Percentiles rank a stretch among this genome's conserved stretches.
Conservation (phyloP, 2,329 filamentous ascomycete genomes). For the Fusarium bactridioides region DNA sequence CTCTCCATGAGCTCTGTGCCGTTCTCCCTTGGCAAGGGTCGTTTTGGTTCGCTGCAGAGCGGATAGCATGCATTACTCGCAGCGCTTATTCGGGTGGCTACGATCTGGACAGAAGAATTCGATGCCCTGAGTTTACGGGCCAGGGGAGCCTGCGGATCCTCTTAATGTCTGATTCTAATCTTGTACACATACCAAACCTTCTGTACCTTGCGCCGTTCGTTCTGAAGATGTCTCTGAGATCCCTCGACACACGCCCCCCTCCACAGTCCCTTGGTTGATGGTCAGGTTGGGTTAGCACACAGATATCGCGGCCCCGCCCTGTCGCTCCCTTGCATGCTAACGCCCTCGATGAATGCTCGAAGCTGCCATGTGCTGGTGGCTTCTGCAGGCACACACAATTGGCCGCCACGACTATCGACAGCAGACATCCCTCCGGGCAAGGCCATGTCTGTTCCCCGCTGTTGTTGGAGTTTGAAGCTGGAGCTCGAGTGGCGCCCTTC, state of each 20-base stretch:
- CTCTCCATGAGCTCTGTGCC: slow-evolving; percentile 13
- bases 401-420: slow-evolving; percentile 36
- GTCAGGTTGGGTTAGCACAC: slow-evolving; percentile 20
- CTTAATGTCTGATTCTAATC: slow-evolving; percentile 52
- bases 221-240: slow-evolving; percentile 33
- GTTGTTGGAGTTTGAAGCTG: slow-evolving; percentile 11
- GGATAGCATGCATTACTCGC: slow-evolving; percentile 28
- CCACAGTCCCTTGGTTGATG: slow-evolving; percentile 37
- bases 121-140: slow-evolving; percentile 24
- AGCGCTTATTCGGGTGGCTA: slow-evolving; percentile 29
- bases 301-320: slow-evolving; percentile 41
- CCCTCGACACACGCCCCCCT: slow-evolving; percentile 35
- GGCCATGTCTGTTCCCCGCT: slow-evolving; percentile 40
- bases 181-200: slow-evolving; percentile 47
- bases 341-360: slow-evolving; percentile 47
- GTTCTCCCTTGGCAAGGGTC: slow-evolving; percentile 43
- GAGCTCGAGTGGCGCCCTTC: slow-evolving; percentile 31
- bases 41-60: slow-evolving; percentile 17
- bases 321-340: slow-evolving; percentile 48
- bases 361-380: slow-evolving; percentile 49
- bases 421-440: slow-evolving; percentile 42
- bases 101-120: slow-evolving; percentile 42
- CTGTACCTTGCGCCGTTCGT: slow-evolving; percentile 40
- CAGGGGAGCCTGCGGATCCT: slow-evolving; percentile 36
- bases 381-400: slow-evolving; percentile 40